Evolutionary conservation across 139 green algal genomes (phyloP), one percentile per base, ranked within the genome.

Genomic region (Zygnema circumcarinatum): DNA sequence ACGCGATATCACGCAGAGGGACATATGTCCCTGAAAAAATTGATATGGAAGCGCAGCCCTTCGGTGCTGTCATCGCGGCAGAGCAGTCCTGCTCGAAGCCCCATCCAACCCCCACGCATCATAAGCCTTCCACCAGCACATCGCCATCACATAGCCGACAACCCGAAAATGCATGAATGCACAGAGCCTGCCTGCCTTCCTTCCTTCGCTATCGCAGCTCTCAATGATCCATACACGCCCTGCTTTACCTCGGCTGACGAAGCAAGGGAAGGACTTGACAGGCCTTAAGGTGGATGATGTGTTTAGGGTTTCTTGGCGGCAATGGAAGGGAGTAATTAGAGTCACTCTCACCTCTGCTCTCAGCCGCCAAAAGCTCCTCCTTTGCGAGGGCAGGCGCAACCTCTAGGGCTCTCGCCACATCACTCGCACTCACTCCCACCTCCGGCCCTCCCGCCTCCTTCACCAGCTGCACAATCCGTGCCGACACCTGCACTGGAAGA

Each of bases 61-160:
- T 97, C 94, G 0, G 93, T 93, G 0, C 95, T 93, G 22, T 98
- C 96, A 76, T 98, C 96, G 0, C 96, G 88, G 90, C 95, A 98
- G 87, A 98, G 79, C 33, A 97, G n/a, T 32, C 78, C 83, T 89
- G 76, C 79, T 35, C 16, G 20, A 81, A 81, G 29, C 16, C 21
- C 42, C 2, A 67, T 1, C 39, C 42, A 81, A 81, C 31, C 38
- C 0, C 0, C 42, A 81, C 32, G n/a, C 32, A 11, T n/a, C 31
- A 81, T 81, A 32, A 7, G 20, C n/a, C 31, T 62, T 62, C 42
- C 3, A 81, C 11, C 32, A 68, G 2, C 2, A 32, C 1, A 38
- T 68, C 42, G 35, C 2, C 20, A 56, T 38, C 25, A 81, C 32
- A 68, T 32, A 32, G 25, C 42, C 2, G 35, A 81, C n/a, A 81